These are phyloP conservation scores for Aureobasidium zeae DNA, from an alignment of 2,329 filamentous ascomycete species.

Conservation along the genomic window DNA sequence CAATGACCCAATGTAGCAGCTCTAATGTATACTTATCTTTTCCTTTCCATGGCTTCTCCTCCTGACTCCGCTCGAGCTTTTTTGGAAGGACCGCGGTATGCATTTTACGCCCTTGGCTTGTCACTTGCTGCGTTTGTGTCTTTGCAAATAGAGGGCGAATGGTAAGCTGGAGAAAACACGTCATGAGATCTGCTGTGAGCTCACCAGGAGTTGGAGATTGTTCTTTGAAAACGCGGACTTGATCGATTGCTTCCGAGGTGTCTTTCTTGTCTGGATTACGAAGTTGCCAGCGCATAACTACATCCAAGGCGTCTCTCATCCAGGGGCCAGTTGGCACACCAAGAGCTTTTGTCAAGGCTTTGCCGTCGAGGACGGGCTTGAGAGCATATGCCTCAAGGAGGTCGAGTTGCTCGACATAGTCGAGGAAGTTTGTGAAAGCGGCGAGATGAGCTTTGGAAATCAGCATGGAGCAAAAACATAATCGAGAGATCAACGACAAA, in stretches of 20 bases:
- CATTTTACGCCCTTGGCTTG: conserved; percentile 48
- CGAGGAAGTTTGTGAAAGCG: conserved; percentile 46
- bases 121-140: conserved; percentile 45
- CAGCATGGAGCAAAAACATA: no score
- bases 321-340: conserved; percentile 65
- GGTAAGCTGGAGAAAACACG: conserved; percentile 52
- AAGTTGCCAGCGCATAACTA: conserved; percentile 82
- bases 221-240: conserved; percentile 31
- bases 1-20: conserved; percentile 54
- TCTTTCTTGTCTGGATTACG: conserved; percentile 62
- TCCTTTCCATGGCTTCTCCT: conserved; percentile 52
- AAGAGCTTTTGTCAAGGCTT: conserved; percentile 58
- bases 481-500: no score
- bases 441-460: conserved; percentile 35
- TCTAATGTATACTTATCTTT: conserved; percentile 43
- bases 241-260: conserved; percentile 37
- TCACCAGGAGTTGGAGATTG: conserved; percentile 34
- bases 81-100: conserved; percentile 36
- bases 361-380: conserved; percentile 59
- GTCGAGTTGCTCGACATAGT: conserved; percentile 41
- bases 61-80: conserved; percentile 25
- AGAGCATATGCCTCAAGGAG: conserved; percentile 42
- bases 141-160: conserved; percentile 59
- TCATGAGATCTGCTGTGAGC: conserved; percentile 40
- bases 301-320: conserved; percentile 70